Evolutionary conservation across 352 stramenopile genomes (phyloP), one percentile per base, ranked within the genome.

Genomic region (Pythium dissimile): DNA sequence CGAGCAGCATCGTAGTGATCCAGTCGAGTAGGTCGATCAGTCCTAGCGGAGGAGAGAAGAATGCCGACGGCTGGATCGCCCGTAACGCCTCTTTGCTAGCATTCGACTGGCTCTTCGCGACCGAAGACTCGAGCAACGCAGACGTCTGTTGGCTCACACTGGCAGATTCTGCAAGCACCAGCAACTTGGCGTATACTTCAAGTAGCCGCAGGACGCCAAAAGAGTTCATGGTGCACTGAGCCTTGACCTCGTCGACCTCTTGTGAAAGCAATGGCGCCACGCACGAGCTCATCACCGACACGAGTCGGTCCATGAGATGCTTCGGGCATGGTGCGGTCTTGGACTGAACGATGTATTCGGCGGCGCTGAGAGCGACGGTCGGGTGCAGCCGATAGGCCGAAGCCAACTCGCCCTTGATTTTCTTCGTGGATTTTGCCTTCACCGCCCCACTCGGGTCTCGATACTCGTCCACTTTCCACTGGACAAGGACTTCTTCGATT

Each of bases 131-230:
- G 5, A 71, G 35, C 20, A 91, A 58, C 44, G 72, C 56, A 1
- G 73, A 71, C 11, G 75, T 80, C 47, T 76, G 66, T 15, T 85
- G 65, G 15, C 54, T 77, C 6, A 89, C 79, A 26, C 73, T 68
- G 0, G 71, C 65, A 21, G 67, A 84, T 51, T 87, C 75, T 10
- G 69, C 55, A 52, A 86, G 72, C 37, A 89, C 51, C 1, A 75
- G 45, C 11, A 89, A 64, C 45, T 87, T 87, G 8, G 70, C 76
- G 51, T 90, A 89, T 5, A 92, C 72, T 54, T 92, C 82, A 11
- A 92, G 18, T 26, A 92, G 67, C 1, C 82, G 77, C 37, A 90
- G 60, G 20, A 92, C 69, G 3, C 73, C 72, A 31, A 89, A 88
- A 4, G 75, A 70, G 37, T 89, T 86, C 0, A 49, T 42, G 21